Evolutionary conservation across 345 rosid genomes (phyloP), one percentile per base, ranked within the genome.

Genomic region (Xanthoceras sorbifolium): DNA sequence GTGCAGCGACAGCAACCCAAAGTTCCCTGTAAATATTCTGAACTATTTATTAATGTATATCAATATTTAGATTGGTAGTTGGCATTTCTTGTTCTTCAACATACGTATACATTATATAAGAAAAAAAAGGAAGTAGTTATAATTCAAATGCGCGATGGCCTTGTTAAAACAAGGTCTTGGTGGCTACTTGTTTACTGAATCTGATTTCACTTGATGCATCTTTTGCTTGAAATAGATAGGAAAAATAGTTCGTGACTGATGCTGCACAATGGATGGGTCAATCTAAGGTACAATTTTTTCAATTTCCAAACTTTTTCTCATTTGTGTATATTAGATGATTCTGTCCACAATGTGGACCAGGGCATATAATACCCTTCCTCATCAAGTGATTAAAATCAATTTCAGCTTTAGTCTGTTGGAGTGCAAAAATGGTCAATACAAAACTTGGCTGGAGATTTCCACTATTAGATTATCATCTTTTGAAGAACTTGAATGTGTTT

Each of bases 11-110:
- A 71, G 82, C 74, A 77, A 85, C 69, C 50, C 59, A 23, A 77
- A 72, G 70, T 67, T 61, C 76, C 61, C 75, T 87, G 91, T 89
- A 84, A 76, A 86, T 87, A 86, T 81, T 80, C 65, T 54, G 64
- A 79, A 77, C 72, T 54, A 66, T 76, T 77, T 76, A 29, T 1
- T 78, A 64, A 73, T 81, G 67, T 78, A 85, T 79, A 77, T 79
- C 71, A 77, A 77, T 64, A 29, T 26, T 44, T 81, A 50, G 79
- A 38, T 80, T 60, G 42, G 31, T 69, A 78, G 72, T 54, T 71
- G 28, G n/a, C 23, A n/a, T 52, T 52, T 50, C 50, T 52, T 61
- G 18, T 31, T 54, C 61, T n/a, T 64, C 1, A 15, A 22, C 20
- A 54, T 42, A 18, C 23, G 23, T 22, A 4, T n/a, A 52, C 18